These are phyloP conservation scores for Triticum monococcum DNA, from an alignment of 176 grass and related monocot genomes.

Conservation along the genomic window DNA sequence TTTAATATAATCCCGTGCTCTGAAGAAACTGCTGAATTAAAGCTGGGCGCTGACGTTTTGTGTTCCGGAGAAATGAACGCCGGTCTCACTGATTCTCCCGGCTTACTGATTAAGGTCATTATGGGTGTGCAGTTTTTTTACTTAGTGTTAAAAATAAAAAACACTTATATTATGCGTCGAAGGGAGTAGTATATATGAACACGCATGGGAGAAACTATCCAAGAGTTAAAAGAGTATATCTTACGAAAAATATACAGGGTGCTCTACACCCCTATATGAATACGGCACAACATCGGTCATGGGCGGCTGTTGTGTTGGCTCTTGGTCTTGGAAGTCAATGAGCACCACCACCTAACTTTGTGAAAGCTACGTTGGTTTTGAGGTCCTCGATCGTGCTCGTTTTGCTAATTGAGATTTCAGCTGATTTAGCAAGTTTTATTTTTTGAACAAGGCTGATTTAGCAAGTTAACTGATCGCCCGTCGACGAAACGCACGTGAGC, in stretches of 20 bases:
- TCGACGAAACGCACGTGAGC: not conserved
- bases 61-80: not conserved
- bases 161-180: too few species aligned
- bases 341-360: not conserved
- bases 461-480: too few species aligned
- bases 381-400: not conserved
- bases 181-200: not conserved
- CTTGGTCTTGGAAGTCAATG: not conserved
- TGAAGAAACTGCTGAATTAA: not conserved
- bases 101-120: not conserved
- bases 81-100: not conserved
- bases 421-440: too few species aligned
- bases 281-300: not conserved
- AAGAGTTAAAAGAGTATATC: not conserved
- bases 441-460: too few species aligned
- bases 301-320: not conserved
- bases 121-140: not conserved
- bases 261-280: too few species aligned
- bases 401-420: not conserved
- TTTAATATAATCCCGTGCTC: not conserved
- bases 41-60: not conserved
- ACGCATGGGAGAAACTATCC: not conserved
- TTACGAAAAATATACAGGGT: not conserved
- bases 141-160: too few species aligned
- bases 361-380: not conserved